Base-by-base conservation (phyloP, 208 protist species). In the Dictyostelium gargantuum region DNA sequence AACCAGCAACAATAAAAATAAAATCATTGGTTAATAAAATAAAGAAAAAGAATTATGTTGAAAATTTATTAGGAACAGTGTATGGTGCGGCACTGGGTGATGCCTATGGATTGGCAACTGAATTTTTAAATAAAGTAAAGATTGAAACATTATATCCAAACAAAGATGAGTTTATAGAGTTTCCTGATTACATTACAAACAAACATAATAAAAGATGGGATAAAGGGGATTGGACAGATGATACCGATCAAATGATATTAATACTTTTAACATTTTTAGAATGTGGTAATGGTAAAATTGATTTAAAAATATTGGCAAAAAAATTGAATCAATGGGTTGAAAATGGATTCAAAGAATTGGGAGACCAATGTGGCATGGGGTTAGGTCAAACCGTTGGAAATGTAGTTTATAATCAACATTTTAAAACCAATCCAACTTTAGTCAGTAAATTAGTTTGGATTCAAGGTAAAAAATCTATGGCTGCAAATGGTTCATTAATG, bases 221-320 rank as follows among this genome's bases (percentile, higher is more conserved):
- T 58, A 40, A 91, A 32, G 92, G 91, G 48, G 94, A 96, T 80
- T 96, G 85, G 95, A 96, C 95, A 9, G 95, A 96, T 42, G 95
- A 96, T 68, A 91, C 93, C 13, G 95, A 96, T 77, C 94, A 96
- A 70, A 91, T 95, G 56, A 93, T 96, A 40, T 63, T 95, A 15
- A 91, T 96, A 54, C 17, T 96, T n/a, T 46, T 93, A 44, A 80
- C 66, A 4, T 66, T 96, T 19, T 66, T 94, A 21, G 70, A 92
- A 13, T 11, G 72, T 13, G 92, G 93, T 68, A 42, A 32, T n/a
- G 95, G 91, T 68, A 42, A 42, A 13, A 38, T 96, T 5, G 26
- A 84, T 61, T 3, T 58, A 10, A 6, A 3, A 26, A 13, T 63
- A 32, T 94, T 95, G 52, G 92, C 75, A n/a, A 44, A n/a, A 8